A percentile compares a stretch with the other conserved stretches of the same genome.
These are phyloP conservation scores for Boehmeria nivea DNA, from an alignment of 306 rosid genomes.

Conservation along the genomic window DNA sequence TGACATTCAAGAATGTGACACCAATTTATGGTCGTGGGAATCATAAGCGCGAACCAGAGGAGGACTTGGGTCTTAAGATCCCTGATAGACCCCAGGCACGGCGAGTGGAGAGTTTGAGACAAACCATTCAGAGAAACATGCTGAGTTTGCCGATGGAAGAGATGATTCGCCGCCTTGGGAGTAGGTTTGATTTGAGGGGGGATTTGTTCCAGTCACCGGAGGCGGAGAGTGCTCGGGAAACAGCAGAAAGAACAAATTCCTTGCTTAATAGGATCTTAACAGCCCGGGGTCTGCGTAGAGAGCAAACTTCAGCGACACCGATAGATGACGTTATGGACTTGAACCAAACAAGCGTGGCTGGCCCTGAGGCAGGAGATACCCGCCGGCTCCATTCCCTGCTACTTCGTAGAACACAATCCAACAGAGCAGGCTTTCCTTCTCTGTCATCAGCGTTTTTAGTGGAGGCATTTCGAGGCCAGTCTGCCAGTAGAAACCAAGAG, in stretches of 20 bases:
- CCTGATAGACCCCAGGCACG: slow-evolving; percentile 80
- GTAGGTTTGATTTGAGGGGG: slow-evolving; percentile 58
- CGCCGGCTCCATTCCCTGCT: slow-evolving; percentile 46
- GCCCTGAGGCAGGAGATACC: slow-evolving; percentile 53
- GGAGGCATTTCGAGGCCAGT: slow-evolving; percentile 55
- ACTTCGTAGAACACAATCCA: slow-evolving; percentile 58
- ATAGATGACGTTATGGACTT: slow-evolving; percentile 56
- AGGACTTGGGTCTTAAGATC: slow-evolving; percentile 58
- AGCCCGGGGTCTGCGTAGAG: slow-evolving; percentile 71
- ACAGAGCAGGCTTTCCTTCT: slow-evolving; percentile 46
- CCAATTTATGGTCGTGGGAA: slow-evolving; percentile 89
- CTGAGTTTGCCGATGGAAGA: slow-evolving; percentile 65
- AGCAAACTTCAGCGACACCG: slow-evolving; percentile 39
- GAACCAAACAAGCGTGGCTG: slow-evolving; percentile 34
- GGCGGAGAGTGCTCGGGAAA: slow-evolving; percentile 43
- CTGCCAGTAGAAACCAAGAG: slow-evolving; percentile 55
- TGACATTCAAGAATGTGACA: slow-evolving; percentile 54
- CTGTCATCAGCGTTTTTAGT: slow-evolving; percentile 55
- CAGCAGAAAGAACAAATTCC: slow-evolving; percentile 50
- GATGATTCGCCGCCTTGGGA: slow-evolving; percentile 82
- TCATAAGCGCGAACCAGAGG: slow-evolving; percentile 43
- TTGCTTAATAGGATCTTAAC: slow-evolving; percentile 70
- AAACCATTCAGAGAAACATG: slow-evolving; percentile 67
- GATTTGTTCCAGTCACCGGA: slow-evolving; percentile 50
- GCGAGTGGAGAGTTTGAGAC: slow-evolving; percentile 88